Conservation (phyloP, 2,329 filamentous ascomycete species). For the Diaporthe sp. region DNA sequence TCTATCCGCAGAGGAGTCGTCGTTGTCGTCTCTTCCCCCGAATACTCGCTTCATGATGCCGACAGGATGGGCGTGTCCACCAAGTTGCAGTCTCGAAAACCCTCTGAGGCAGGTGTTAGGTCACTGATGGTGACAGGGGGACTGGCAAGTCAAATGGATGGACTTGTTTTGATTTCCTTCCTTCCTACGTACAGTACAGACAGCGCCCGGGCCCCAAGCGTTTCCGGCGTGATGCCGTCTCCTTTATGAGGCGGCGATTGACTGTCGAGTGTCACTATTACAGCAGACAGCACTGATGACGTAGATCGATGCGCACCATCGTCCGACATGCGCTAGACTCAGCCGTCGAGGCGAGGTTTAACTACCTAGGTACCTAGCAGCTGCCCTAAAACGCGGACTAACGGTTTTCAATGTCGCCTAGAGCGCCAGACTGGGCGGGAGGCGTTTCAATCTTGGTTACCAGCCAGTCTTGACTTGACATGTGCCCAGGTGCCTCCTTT, state of each 20-base stretch:
- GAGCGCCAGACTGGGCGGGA: background rate
- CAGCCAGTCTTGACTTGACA: background rate
- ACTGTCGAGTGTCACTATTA: constrained; percentile 8
- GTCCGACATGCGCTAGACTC: constrained; percentile 5
- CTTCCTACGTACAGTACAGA: background rate
- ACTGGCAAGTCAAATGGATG: background rate
- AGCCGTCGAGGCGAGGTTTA: constrained; percentile 4
- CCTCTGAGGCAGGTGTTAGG: background rate
- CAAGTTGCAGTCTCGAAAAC: background rate
- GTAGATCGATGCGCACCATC: constrained; percentile 2
- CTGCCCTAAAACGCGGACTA: constrained; percentile 13
- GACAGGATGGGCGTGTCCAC: background rate
- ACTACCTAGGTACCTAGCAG: constrained; percentile 4
- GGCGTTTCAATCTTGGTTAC: constrained; percentile 4
- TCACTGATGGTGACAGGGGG: background rate
- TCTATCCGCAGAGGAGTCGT: constrained; percentile 48
- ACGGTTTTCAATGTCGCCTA: constrained; percentile 17
- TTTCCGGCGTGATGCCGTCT: constrained; percentile 4
- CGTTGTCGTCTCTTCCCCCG: constrained; percentile 42
- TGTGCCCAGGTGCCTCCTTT: background rate
- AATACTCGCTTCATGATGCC: constrained; percentile 38
- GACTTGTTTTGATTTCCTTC: background rate
- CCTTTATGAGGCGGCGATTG: constrained; percentile 9
- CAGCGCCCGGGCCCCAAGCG: background rate
- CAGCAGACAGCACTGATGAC: background rate